Base-by-base conservation (phyloP, 2,329 filamentous ascomycete genomes). In the Sporothrix sp. region DNA sequence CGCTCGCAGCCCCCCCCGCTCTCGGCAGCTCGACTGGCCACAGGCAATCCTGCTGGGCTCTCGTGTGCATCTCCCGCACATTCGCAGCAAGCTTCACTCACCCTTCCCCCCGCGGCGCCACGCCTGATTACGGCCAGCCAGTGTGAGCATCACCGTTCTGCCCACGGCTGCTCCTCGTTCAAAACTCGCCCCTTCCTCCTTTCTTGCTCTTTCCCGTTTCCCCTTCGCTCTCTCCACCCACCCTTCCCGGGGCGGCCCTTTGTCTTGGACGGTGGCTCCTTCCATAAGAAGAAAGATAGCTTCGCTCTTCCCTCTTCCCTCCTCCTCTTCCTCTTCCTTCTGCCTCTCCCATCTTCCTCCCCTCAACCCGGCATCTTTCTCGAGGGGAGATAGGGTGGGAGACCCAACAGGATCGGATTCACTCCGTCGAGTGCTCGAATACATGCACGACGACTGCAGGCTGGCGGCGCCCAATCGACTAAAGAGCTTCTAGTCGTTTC, bases 141-240 rank as follows among this genome's bases (percentile, higher is more conserved):
- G 43, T 10, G 35, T 30, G 44, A 38, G 23, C 44, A 47, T 47
- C 44, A 33, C 33, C 44, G 44, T 23, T 13, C 23, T n/a, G 28
- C 33, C 35, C 21, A 36, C 33, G 23, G 32, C 33, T 28, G 23
- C 44, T 21, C 42, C 33, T 28, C 14, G n/a, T 14, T 16, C 40
- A 20, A n/a, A n/a, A 16, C 21, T 14, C 21, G 1, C 23, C 25
- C 10, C 25, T 28, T 28, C 25, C 10, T 28, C 25, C 5, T 28
- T 28, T 10, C 10, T 10, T 28, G 6, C 25, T 36, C 28, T 23
- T 35, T 16, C 16, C 32, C 43, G 21, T 40, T 13, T 30, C 20
- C 30, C 39, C 27, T 43, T 45, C 42, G 21, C 18, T 33, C 40
- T 44, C 30, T 50, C 28, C 25, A 50, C 48, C 16, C 36, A 43